Conservation (phyloP, 2,329 filamentous ascomycete genomes). For the Claviceps sp. region DNA sequence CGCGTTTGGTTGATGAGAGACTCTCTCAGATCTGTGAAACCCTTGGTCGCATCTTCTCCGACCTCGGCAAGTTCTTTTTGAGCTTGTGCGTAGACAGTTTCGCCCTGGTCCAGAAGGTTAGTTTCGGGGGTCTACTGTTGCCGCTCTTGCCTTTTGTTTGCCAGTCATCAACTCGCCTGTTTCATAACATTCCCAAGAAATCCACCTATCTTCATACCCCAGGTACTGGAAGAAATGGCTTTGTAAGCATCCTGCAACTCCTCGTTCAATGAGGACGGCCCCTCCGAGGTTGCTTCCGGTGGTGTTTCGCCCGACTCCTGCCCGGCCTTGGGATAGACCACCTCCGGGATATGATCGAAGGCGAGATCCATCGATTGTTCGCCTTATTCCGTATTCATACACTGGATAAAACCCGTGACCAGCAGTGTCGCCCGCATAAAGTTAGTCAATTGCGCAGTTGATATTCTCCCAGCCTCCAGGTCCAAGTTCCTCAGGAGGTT, state of each 20-base stretch:
- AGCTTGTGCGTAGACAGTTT: constrained; percentile 70
- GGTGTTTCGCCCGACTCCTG: constrained; percentile 32
- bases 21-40: constrained; percentile 57
- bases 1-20: constrained; percentile 61
- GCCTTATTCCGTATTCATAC: not conserved
- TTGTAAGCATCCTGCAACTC: constrained; percentile 94
- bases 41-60: constrained; percentile 68
- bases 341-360: constrained; percentile 92
- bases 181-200: constrained; percentile 88
- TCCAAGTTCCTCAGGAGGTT: not conserved
- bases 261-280: constrained; percentile 55
- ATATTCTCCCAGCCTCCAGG: not conserved
- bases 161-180: constrained; percentile 43
- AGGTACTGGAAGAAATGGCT: constrained; percentile 79
- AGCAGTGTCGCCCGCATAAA: not conserved
- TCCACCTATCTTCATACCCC: constrained; percentile 79
- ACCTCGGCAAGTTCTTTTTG: constrained; percentile 73
- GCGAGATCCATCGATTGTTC: constrained; percentile 68
- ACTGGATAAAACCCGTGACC: not conserved
- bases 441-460: not conserved
- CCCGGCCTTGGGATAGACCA: constrained; percentile 50
- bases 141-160: not conserved
- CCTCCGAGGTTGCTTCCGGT: constrained; percentile 26
- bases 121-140: not conserved
- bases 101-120: constrained; percentile 41